These are phyloP conservation scores for Fusarium sp. DNA, from an alignment of 2,329 filamentous ascomycete genomes.

Conservation along the genomic window DNA sequence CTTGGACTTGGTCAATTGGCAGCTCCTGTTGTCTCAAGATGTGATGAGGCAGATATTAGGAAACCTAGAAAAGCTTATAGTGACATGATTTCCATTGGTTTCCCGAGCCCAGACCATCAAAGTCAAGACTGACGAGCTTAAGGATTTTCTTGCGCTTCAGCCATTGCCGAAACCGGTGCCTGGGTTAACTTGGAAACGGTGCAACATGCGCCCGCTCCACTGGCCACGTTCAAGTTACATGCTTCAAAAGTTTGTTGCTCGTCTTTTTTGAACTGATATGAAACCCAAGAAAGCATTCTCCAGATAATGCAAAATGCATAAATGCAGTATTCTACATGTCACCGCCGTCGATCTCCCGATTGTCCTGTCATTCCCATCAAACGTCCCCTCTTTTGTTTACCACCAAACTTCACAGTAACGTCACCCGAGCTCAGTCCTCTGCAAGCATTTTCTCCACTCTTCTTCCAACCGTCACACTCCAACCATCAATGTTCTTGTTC, in stretches of 20 bases:
- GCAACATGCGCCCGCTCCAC: not conserved
- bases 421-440: conserved; percentile 8
- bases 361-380: not conserved
- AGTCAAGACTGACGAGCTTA: not conserved
- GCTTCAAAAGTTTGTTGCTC: not conserved
- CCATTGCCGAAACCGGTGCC: not conserved
- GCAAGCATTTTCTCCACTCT: conserved; percentile 44
- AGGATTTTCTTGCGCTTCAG: not conserved
- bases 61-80: too few relatives aligned
- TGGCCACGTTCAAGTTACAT: not conserved
- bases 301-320: not conserved
- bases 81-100: too few relatives aligned
- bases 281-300: not conserved
- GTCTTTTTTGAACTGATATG: not conserved
- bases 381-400: not conserved
- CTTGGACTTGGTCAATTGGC: too few relatives aligned
- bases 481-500: conserved; percentile 48
- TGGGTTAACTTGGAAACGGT: not conserved
- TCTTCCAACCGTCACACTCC: conserved; percentile 50
- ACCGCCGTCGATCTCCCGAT: not conserved
- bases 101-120: too few relatives aligned
- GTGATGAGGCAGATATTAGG: too few relatives aligned
- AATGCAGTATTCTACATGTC: not conserved
- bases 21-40: too few relatives aligned
- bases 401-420: not conserved